Conservation (phyloP, 176 grass and related monocot genomes). For the Tuctoria greenei region DNA sequence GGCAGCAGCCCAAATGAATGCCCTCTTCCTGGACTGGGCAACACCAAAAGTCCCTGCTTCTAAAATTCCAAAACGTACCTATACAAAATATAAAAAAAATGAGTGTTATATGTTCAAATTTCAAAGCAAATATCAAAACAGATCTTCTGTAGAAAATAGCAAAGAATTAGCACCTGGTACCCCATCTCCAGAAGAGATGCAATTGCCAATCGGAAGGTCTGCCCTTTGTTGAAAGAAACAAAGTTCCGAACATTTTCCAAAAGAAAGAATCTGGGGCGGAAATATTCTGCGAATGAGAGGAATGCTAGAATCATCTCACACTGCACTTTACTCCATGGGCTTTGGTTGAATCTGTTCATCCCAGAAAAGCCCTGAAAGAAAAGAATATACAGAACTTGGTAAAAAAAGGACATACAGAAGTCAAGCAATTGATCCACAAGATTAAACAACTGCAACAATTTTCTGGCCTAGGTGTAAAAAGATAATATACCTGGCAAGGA, state of each 20-base stretch:
- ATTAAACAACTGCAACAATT: no score
- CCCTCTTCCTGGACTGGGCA: constrained; percentile 92
- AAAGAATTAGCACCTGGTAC: constrained; percentile 63
- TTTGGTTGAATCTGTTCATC: constrained; percentile 98
- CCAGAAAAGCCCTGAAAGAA: constrained; percentile 83
- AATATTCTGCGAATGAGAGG: constrained; percentile 92
- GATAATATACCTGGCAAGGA: constrained; percentile 76
- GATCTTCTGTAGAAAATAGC: no score
- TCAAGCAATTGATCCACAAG: neutral
- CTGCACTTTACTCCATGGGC: constrained; percentile 98
- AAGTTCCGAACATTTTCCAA: constrained; percentile 98
- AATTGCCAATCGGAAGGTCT: constrained; percentile 89
- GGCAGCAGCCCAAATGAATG: constrained; percentile 96
- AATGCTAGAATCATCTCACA: constrained; percentile 99
- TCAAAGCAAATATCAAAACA: no score
- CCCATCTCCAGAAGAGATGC: constrained; percentile 95
- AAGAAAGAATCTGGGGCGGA: constrained; percentile 88
- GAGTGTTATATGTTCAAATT: neutral
- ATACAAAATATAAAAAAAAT: constrained; percentile 18
- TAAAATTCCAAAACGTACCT: constrained; percentile 96
- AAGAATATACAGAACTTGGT: constrained; percentile 12
- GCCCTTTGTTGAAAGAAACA: constrained; percentile 97
- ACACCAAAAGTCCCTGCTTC: constrained; percentile 93
- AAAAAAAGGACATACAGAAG: no score
- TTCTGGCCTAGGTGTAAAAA: neutral